Percentiles rank a stretch among this genome's conserved stretches.
phyloP scores from a whole-genome alignment of 1,284 basidiomycete species.

The Marasmius fiardii region DNA sequence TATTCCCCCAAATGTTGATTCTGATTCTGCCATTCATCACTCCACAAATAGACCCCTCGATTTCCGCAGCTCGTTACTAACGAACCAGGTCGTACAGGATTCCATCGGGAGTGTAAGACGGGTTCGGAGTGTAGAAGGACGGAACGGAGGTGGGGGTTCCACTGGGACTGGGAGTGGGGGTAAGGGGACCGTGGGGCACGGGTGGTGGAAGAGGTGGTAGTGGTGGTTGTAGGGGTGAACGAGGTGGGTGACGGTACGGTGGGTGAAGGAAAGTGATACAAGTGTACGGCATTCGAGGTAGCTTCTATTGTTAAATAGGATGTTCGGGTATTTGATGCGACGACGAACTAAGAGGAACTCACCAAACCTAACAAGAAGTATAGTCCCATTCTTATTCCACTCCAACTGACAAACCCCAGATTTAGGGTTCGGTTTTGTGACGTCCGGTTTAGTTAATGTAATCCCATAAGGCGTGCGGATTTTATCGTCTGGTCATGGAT shows the following conservation, averaged over 20 bases:
- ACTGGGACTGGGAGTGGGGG: too few relatives aligned
- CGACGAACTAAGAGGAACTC: conserved; percentile 9
- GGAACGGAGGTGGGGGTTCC: conserved; percentile 55
- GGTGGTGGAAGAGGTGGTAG: too few relatives aligned
- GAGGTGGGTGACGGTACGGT: conserved; percentile 50
- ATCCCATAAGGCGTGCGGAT: conserved; percentile 56
- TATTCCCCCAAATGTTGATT: too few relatives aligned
- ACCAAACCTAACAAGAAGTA: conserved; percentile 74
- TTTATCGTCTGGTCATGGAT: conserved; percentile 53
- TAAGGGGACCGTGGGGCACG: too few relatives aligned
- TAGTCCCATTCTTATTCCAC: conserved; percentile 73
- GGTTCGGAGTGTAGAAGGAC: conserved; percentile 63
- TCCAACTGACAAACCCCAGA: conserved; percentile 66
- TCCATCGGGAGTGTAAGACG: conserved; percentile 69
- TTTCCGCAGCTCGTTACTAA: conserved; percentile 68
- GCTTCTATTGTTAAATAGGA: conserved; percentile 40
- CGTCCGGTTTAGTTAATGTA: conserved; percentile 44
- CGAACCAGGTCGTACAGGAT: conserved; percentile 68
- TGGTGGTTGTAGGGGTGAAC: too few relatives aligned
- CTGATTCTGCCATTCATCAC: conserved; percentile 74
- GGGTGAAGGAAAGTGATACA: conserved; percentile 61
- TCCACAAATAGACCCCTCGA: conserved; percentile 75
- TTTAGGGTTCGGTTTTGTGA: conserved; percentile 58
- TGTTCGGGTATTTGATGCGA: conserved; percentile 3
- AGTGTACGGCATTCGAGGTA: conserved; percentile 53